A percentile compares a stretch with the other conserved stretches of the same genome.
Conservation (phyloP, 2,329 filamentous ascomycete genomes). For the Botrytis squamosa region DNA sequence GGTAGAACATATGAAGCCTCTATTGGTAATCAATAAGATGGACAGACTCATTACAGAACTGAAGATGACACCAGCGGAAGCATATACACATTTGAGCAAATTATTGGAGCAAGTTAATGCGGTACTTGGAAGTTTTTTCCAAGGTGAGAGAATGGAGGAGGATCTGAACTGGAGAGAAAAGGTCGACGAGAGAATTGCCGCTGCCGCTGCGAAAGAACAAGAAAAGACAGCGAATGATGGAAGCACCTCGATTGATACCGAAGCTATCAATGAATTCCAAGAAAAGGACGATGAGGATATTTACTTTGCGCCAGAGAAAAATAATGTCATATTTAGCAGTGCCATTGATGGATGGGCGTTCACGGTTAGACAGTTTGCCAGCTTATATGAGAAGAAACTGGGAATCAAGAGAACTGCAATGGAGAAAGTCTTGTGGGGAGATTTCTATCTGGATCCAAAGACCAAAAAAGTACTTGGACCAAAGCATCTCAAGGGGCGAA, state of each 20-base stretch:
- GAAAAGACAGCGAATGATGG: conserved; percentile 42
- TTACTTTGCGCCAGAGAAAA: conserved; percentile 96
- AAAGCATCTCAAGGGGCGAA: conserved; percentile 89
- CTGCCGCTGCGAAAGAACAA: conserved; percentile 63
- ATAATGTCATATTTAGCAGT: conserved; percentile 98
- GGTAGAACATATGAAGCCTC: conserved; percentile 90
- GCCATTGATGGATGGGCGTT: conserved; percentile 99
- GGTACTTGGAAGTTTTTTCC: conserved; percentile 94
- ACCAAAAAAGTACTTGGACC: conserved; percentile 87
- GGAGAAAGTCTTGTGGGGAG: conserved; percentile 95
- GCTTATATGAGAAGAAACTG: conserved; percentile 92
- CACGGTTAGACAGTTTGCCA: conserved; percentile 90
- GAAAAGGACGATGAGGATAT: conserved; percentile 95
- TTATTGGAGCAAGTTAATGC: conserved; percentile 95
- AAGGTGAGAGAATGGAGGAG: conserved; percentile 97
- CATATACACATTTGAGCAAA: conserved; percentile 84
- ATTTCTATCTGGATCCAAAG: conserved; percentile 94
- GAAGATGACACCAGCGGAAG: conserved; percentile 87
- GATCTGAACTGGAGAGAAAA: conserved; percentile 93
- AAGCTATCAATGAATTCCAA: conserved; percentile 70
- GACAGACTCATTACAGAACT: conserved; percentile 91
- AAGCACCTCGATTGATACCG: conserved; percentile 45
- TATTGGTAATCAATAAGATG: conserved; percentile 98
- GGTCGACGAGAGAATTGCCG: conserved; percentile 81
- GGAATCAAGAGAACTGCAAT: conserved; percentile 85